Conservation (phyloP, 306 rosid species). For the Quercus wislizeni region DNA sequence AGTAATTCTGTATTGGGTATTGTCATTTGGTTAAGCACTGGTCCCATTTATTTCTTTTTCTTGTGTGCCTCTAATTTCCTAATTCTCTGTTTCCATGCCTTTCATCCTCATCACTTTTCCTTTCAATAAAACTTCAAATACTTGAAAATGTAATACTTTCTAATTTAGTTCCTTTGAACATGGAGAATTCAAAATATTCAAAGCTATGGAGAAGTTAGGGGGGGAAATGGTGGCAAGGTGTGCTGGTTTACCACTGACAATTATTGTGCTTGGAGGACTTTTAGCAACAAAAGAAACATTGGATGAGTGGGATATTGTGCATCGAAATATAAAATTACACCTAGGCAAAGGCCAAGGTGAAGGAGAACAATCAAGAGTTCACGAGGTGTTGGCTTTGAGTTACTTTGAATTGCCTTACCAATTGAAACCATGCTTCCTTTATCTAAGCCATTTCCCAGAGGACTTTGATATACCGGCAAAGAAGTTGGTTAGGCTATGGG, state of each 20-base stretch:
- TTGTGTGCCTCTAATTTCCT: too few species aligned
- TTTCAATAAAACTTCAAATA: background rate
- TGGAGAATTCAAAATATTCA: conserved; percentile 19
- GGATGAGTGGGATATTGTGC: conserved; percentile 38
- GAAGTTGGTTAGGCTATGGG: conserved; percentile 38
- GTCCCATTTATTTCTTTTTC: too few species aligned
- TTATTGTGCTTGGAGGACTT: conserved; percentile 53
- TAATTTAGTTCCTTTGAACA: background rate
- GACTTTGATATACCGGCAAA: conserved; percentile 40
- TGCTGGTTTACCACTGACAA: conserved; percentile 50
- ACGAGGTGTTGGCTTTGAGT: conserved; percentile 48
- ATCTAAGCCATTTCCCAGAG: conserved; percentile 50
- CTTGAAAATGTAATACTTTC: background rate
- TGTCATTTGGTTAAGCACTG: too few species aligned
- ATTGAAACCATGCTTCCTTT: conserved; percentile 49
- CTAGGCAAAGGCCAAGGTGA: conserved; percentile 24
- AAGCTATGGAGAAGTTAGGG: conserved; percentile 34
- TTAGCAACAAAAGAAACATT: conserved; percentile 39
- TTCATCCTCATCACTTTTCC: background rate
- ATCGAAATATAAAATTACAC: conserved; percentile 20
- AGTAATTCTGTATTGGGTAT: too few species aligned
- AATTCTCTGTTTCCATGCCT: too few species aligned
- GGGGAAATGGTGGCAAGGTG: conserved; percentile 49
- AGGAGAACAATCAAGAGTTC: conserved; percentile 19
- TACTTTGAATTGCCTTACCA: conserved; percentile 39